Evolutionary conservation across 2,329 filamentous ascomycete species (phyloP), one percentile per base, ranked within the genome.

Genomic region (Aspergillus spinulosporus): DNA sequence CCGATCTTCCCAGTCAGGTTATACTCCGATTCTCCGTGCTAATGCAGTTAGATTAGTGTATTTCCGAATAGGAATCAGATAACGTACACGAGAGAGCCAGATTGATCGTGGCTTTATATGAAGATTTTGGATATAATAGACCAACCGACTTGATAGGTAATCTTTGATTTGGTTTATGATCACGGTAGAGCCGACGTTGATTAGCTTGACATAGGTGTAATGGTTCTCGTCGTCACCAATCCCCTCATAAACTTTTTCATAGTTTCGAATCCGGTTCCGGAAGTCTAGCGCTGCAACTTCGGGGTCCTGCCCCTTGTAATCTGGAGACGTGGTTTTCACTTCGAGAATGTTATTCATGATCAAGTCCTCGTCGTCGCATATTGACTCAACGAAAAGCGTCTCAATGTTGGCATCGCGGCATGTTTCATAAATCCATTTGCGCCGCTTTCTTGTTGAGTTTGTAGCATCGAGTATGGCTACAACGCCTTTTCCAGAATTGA

Each of bases 341-440:
- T 97, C 92, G 63, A 92, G 86, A 64, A 99, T 97, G 74, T 99
- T 99, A 80, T 87, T 90, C 92, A 97, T 96, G 77, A 99, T 96
- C 63, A 97, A 79, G 44, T 93, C 88, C 72, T 97, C 92, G 65
- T 97, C 88, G 70, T 99, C 93, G 73, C 94, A 99, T 72, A 94
- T 95, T 65, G 90, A 96, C 79, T 99, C 94, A 47, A 99, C 94
- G 66, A 96, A 99, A 47, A 99, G 79, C 7, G 95, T 92, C 71
- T 97, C 92, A 58, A 97, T 87, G 53, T 87, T 86, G 62, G 93
- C 86, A 9, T 82, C 80, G 5, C 82, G 80, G 72, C 92, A 94
- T 47, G 84, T 82, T 59, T 97, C 88, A 64, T 90, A 82, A 67
- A 99, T 94, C 94, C 94, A 99, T 70, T 88, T 86, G 62, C 94